Evolutionary conservation across 2,329 filamentous ascomycete genomes (phyloP).

Genomic region (Aspergillus ibericus): DNA sequence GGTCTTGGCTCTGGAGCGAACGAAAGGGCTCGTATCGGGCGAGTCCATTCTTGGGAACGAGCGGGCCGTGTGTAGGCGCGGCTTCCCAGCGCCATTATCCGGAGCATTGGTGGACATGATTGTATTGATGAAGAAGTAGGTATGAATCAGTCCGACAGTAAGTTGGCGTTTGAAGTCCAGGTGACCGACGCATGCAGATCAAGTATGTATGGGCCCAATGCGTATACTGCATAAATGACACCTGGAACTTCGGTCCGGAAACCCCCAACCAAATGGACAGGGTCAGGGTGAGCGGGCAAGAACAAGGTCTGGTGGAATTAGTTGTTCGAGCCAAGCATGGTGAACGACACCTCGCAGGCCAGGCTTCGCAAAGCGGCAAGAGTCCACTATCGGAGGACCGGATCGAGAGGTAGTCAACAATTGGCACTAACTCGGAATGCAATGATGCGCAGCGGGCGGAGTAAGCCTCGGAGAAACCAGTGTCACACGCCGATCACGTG

Average conservation of each 20-base stretch:
- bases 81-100: conserved; percentile 24
- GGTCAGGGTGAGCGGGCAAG: not conserved
- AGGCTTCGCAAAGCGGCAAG: not conserved
- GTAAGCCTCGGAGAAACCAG: not conserved
- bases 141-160: conserved; percentile 13
- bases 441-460: not conserved
- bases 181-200: conserved; percentile 33
- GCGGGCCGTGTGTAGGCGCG: conserved; percentile 28
- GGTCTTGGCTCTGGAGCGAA: conserved; percentile 27
- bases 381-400: not conserved
- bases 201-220: conserved; percentile 4
- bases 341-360: not conserved
- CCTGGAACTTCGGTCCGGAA: not conserved
- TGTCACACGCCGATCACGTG: conserved; percentile 3
- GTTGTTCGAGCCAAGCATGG: not conserved
- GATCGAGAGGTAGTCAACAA: not conserved
- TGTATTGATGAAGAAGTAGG: not conserved
- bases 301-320: not conserved
- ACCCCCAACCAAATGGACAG: not conserved
- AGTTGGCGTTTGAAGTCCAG: conserved; percentile 21
- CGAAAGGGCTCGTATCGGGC: conserved; percentile 23
- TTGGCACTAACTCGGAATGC: not conserved
- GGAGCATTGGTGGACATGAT: conserved; percentile 28
- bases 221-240: conserved; percentile 6
- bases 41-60: conserved; percentile 37